Percentiles rank a stretch among this genome's conserved stretches.
Evolutionary conservation across 148 eudicot genomes (phyloP).

Genomic region (Dysphania ambrosioides): DNA sequence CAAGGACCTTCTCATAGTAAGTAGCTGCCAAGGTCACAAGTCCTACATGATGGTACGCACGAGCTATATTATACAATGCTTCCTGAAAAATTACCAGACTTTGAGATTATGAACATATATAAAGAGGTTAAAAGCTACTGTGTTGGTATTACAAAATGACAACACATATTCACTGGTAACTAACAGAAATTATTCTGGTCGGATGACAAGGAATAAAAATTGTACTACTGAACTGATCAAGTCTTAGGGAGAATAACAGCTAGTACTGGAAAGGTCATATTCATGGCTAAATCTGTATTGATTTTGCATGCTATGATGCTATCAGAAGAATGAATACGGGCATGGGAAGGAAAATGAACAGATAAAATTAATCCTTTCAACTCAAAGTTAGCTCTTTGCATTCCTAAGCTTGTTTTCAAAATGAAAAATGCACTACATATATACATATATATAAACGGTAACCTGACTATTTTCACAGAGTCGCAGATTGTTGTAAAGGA

Average conservation of each 20-base stretch:
- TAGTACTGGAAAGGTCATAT: background rate
- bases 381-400: background rate
- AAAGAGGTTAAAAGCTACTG: background rate
- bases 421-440: background rate
- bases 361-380: background rate
- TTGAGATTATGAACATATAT: background rate
- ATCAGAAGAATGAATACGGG: background rate
- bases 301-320: background rate
- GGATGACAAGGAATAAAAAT: too few species aligned
- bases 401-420: background rate
- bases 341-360: background rate
- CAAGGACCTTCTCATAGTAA: constrained; percentile 77
- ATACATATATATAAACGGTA: background rate
- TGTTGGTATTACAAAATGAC: background rate
- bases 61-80: too few species aligned
- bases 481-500: constrained; percentile 64
- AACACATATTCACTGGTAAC: too few species aligned
- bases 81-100: constrained; percentile 60
- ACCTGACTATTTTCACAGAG: constrained; percentile 72
- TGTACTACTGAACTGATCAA: background rate
- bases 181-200: too few species aligned
- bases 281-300: background rate
- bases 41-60: constrained; percentile 86
- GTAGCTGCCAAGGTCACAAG: constrained; percentile 66
- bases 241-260: background rate